These are phyloP conservation scores for Coccomyxa sp. DNA, from an alignment of 139 green algal species.

Conservation along the genomic window DNA sequence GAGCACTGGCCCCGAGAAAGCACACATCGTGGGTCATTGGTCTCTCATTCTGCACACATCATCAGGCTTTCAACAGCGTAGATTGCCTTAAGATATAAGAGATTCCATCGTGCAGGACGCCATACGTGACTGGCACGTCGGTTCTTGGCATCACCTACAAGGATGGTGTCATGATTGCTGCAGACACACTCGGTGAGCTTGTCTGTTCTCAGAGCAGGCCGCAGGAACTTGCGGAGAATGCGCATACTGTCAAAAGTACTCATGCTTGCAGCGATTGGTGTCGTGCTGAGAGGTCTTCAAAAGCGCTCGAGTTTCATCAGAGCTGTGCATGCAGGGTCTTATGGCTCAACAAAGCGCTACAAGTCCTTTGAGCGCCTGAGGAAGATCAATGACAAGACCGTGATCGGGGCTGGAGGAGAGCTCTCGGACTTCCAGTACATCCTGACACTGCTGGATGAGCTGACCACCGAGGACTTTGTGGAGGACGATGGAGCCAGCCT, in stretches of 20 bases:
- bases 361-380: constrained; percentile 86
- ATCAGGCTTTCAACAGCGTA: too few species aligned
- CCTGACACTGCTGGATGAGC: constrained; percentile 81
- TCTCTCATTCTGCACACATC: background rate
- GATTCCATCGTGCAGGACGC: constrained; percentile 55
- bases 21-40: constrained; percentile 38
- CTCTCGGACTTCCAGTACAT: constrained; percentile 96
- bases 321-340: constrained; percentile 54
- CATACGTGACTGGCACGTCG: constrained; percentile 93
- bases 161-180: constrained; percentile 90
- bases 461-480: constrained; percentile 85
- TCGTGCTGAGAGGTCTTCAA: background rate
- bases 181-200: constrained; percentile 78
- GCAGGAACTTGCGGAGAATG: background rate
- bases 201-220: background rate
- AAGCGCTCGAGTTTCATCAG: background rate
- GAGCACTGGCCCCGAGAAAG: constrained; percentile 16
- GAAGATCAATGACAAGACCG: constrained; percentile 65
- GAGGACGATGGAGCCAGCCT: constrained; percentile 83
- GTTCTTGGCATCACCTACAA: constrained; percentile 95
- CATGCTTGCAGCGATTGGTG: too few species aligned
- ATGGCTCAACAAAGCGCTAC: constrained; percentile 97
- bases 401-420: constrained; percentile 87
- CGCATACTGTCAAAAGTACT: background rate
- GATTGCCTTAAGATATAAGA: too few species aligned